Evolutionary conservation across 805 yeast species (phyloP), one percentile per base, ranked within the genome.

Genomic region (Yarrowia sp.): DNA sequence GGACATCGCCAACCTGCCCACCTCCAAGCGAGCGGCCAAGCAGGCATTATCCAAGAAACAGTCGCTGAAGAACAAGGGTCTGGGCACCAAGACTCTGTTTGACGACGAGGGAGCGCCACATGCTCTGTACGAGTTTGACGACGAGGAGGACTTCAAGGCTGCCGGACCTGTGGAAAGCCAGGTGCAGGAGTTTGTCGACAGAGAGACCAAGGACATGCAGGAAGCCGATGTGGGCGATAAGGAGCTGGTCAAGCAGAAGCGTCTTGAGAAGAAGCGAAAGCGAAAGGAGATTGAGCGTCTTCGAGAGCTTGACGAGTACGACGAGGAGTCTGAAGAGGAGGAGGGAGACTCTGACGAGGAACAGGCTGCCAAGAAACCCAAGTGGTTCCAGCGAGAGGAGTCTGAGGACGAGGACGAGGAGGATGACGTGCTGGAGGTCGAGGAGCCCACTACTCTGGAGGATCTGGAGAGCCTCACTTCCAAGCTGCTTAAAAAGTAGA

Each of bases 41-140:
- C 87, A 86, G 72, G 98, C 98, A 0, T 81, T 93, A 43, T 91
- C 97, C 13, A 92, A 90, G 80, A 95, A 94, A 76, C 84, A 86
- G 46, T 85, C 92, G 1, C 72, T 86, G 30, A 80, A 87, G 56
- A 76, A 82, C 14, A 84, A 84, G 70, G 91, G 91, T 0, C 84
- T 86, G 68, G 89, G 97, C 17, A 86, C 89, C 20, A 95, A 92
- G 76, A 77, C 94, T 72, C 83, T 85, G 67, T 95, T 94, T 75
- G 99, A 95, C 75, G 99, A 95, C 70, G 98, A 94, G 2, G 99
- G 99, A 34, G 83, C 82, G 6, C 89, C 98, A 0, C 98, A 94
- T 77, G 90, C 96, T 10, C 81, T 94, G 6, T 95, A 95, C 75
- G 98, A 94, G 78, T 82, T 95, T 69, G 92, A 91, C 75, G 91